These are phyloP conservation scores for Aspergillus latus DNA, from an alignment of 2,329 filamentous ascomycete species.

Conservation along the genomic window DNA sequence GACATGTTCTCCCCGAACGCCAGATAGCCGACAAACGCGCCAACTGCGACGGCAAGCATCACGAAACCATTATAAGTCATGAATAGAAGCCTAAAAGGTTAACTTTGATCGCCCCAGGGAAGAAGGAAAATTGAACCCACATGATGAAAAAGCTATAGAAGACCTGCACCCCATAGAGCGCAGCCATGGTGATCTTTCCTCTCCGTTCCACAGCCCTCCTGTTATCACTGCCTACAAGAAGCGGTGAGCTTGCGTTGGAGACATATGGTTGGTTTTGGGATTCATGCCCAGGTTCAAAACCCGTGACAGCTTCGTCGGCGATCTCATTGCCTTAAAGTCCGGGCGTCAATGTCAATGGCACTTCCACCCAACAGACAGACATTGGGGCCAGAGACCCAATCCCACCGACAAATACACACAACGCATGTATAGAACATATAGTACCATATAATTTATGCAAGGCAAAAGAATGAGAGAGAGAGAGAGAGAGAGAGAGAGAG, in stretches of 20 bases:
- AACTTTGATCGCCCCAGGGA: constrained; percentile 1
- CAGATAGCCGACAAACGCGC: constrained; percentile 85
- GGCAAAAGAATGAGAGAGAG: constrained; percentile 1
- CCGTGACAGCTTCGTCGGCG: constrained; percentile 30
- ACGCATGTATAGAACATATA: constrained; percentile 11
- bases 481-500: not conserved
- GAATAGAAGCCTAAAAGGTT: constrained; percentile 74
- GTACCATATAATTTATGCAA: constrained; percentile 1
- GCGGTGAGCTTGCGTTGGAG: constrained; percentile 64
- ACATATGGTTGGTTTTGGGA: constrained; percentile 20
- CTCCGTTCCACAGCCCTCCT: constrained; percentile 62
- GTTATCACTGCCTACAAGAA: constrained; percentile 70
- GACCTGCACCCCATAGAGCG: constrained; percentile 86
- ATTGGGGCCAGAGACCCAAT: constrained; percentile 11
- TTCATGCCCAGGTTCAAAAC: constrained; percentile 13
- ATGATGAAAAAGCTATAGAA: constrained; percentile 99
- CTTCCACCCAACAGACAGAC: constrained; percentile 23
- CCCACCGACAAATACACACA: constrained; percentile 16
- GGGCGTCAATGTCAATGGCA: constrained; percentile 21
- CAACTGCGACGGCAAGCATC: constrained; percentile 86
- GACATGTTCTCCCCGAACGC: constrained; percentile 71
- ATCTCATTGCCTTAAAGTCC: constrained; percentile 37
- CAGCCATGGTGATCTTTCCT: constrained; percentile 75
- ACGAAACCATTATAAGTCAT: constrained; percentile 99
- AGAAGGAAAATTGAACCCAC: constrained; percentile 58